phyloP scores from a whole-genome alignment of 768 basidiomycete species.

The Trametes cubensis region DNA sequence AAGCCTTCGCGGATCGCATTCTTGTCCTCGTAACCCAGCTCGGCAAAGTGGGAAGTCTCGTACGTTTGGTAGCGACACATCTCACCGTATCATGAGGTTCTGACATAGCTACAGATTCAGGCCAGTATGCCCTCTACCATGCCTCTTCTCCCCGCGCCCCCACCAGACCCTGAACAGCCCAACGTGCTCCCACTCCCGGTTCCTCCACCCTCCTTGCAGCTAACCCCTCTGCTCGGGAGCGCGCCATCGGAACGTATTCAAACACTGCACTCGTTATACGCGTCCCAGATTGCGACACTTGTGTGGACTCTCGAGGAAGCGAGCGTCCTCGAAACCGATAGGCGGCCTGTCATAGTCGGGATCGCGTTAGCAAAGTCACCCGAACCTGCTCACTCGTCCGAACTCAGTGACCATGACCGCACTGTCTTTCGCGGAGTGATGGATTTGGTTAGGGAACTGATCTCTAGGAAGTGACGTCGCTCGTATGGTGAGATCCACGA shows the following conservation, averaged over 20 bases:
- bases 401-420: conserved; percentile 38
- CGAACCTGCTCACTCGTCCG: conserved; percentile 24
- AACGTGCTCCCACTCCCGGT: conserved; percentile 48
- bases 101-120: conserved; percentile 65
- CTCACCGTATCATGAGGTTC: neutral
- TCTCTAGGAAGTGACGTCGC: conserved; percentile 15
- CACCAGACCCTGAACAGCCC: conserved; percentile 39
- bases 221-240: conserved; percentile 78
- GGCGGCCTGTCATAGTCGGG: conserved; percentile 72
- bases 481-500: neutral
- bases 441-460: conserved; percentile 43
- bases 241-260: conserved; percentile 69
- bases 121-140: conserved; percentile 69
- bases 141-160: conserved; percentile 46
- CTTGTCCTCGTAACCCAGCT: conserved; percentile 90
- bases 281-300: conserved; percentile 83
- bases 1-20: conserved; percentile 77
- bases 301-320: conserved; percentile 65
- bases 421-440: conserved; percentile 46
- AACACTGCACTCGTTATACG: conserved; percentile 78
- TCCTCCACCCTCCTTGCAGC: conserved; percentile 71
- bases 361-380: conserved; percentile 59
- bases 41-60: conserved; percentile 88
- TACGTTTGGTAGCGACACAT: conserved; percentile 34
- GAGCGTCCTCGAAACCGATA: conserved; percentile 42